Percentiles rank a stretch among this genome's conserved stretches.
Conservation (phyloP, 768 basidiomycete genomes). For the Dentipellis sp. region DNA sequence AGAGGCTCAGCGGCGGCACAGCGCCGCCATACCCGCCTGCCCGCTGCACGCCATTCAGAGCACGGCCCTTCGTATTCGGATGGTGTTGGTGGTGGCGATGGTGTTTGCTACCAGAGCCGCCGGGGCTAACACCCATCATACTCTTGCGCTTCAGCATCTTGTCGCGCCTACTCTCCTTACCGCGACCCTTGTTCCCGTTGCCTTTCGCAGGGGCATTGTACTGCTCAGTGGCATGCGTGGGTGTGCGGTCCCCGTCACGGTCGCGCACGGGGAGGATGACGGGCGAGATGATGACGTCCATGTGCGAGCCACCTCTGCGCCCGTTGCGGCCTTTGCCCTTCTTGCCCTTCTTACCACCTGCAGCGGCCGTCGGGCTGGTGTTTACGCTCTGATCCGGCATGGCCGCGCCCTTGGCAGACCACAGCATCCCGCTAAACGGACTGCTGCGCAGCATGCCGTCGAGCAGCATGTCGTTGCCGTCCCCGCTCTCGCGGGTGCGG, state of each 20-base stretch:
- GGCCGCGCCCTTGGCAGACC: neutral
- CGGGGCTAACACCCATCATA: slow-evolving; percentile 28
- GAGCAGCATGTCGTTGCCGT: slow-evolving; percentile 7
- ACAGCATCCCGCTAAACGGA: slow-evolving; percentile 15
- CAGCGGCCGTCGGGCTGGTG: slow-evolving; percentile 12
- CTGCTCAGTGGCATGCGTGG: slow-evolving; percentile 26
- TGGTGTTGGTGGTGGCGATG: slow-evolving; percentile 51
- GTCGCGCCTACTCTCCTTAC: slow-evolving; percentile 24
- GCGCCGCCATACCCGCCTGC: slow-evolving; percentile 19
- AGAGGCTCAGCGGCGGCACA: slow-evolving; percentile 15
- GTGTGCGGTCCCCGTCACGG: slow-evolving; percentile 46
- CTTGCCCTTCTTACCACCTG: slow-evolving; percentile 21
- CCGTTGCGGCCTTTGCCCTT: slow-evolving; percentile 15
- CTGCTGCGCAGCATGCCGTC: slow-evolving; percentile 9
- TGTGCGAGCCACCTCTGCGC: slow-evolving; percentile 17
- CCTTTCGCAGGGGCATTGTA: slow-evolving; percentile 24
- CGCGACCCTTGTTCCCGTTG: slow-evolving; percentile 42
- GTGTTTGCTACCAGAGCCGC: slow-evolving; percentile 28
- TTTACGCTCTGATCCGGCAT: slow-evolving; percentile 8
- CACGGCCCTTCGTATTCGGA: slow-evolving; percentile 55
- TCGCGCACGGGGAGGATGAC: slow-evolving; percentile 37
- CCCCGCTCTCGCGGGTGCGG: slow-evolving; percentile 38
- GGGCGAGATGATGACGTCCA: slow-evolving; percentile 36
- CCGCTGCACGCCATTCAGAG: slow-evolving; percentile 46
- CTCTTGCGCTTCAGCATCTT: slow-evolving; percentile 49